Evolutionary conservation across 345 rosid species (phyloP), one percentile per base, ranked within the genome.

Genomic region (Arabis alpina): DNA sequence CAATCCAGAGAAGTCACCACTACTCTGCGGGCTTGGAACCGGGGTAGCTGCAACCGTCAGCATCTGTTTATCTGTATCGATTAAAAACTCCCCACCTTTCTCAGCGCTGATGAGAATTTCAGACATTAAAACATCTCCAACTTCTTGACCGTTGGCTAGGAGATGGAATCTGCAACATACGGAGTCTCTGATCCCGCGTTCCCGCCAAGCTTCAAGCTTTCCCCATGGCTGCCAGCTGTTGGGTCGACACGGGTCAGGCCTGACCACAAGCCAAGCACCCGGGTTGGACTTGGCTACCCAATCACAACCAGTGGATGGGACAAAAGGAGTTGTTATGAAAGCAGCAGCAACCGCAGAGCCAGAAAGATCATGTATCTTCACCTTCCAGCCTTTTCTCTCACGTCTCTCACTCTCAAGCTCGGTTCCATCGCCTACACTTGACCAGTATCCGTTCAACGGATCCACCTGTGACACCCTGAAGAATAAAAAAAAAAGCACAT

Each of bases 221-320:
- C 97, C 97, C 97, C 98, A 93, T 6, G 98, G 98, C 76, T 87
- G 87, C 98, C 97, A 93, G 85, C 93, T 86, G 78, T 86, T 92
- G 2, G 96, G 87, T 64, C 92, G 77, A 66, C 84, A 86, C 5
- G 80, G 78, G 79, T 90, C 98, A 12, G 97, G 96, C 40, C 89
- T 78, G 62, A 93, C 96, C 50, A 93, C 92, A 71, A 90, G 82
- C 98, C 98, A 93, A 64, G 92, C 90, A 76, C 98, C 97, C 0
- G 96, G 98, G 77, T 93, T 93, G 34, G 98, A 93, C 82, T 76
- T 86, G 45, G 96, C 92, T n/a, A 93, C 98, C 98, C 96, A 93
- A 77, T 88, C 98, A 87, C 92, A 93, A 52, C 97, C 97, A 49
- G 90, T 75, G 54, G 98, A 87, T 51, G 98, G 98, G 53, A 93